Base-by-base conservation (phyloP, 441 rosid species). In the Theobroma grandiflorum region DNA sequence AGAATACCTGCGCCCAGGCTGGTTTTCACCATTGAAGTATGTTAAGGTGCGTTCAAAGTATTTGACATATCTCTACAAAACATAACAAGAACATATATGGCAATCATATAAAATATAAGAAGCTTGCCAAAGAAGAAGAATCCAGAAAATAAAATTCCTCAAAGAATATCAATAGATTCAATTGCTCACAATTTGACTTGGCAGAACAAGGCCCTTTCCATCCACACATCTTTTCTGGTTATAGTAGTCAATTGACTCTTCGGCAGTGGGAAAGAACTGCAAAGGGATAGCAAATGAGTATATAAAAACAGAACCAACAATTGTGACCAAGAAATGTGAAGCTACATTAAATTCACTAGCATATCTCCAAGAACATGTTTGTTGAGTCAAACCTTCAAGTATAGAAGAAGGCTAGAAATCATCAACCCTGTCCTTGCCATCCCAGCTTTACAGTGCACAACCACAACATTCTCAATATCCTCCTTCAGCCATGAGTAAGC, bases 401-500 rank as follows among this genome's bases (percentile, higher is more conserved):
- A 97, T 61, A 97, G 78, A 65, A 97, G 95, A 85, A 97, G 98
- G 90, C 99, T 92, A 82, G 95, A 94, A 81, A 97, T 97, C 99
- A 97, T 97, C 82, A 97, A 85, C 73, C 99, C 99, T 16, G 99
- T 97, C 91, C 99, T 91, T 38, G 98, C 99, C 99, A 97, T 97
- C 80, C 99, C 99, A 75, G 99, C 99, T 85, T 97, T 97, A 83
- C 99, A 97, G 86, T 97, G 99, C 78, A 97, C 99, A 74, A 88
- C 99, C 80, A 97, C 99, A 74, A 97, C 99, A 88, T 97, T 97
- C 93, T 95, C 99, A 55, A 97, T 95, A 85, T 97, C 99, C 78
- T 95, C 93, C 90, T 97, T 97, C 87, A 95, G 90, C 99, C 99
- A 97, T 2, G 92, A 86, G 84, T 94, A 97, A 72, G 99, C 97